Conservation (phyloP, 306 rosid species). For the Alnus rubra region DNA sequence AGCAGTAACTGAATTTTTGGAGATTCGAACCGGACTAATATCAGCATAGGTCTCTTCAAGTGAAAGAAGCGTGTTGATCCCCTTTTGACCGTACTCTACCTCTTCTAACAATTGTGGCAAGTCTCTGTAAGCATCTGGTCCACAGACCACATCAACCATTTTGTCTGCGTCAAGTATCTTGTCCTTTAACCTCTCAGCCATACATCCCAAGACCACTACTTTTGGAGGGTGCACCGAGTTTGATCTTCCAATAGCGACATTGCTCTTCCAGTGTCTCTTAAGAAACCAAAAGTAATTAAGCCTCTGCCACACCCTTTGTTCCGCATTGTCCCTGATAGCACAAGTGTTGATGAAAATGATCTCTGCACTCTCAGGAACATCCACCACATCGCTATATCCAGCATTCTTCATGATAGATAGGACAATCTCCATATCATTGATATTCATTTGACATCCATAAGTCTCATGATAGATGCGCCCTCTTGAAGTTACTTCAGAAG, state of each 20-base stretch:
- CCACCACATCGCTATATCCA: conserved; percentile 71
- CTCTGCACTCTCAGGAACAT: conserved; percentile 88
- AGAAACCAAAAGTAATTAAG: conserved; percentile 99
- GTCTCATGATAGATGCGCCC: conserved; percentile 96
- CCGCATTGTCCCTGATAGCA: conserved; percentile 97
- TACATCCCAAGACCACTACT: conserved; percentile 94
- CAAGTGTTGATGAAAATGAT: conserved; percentile 93
- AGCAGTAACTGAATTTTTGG: conserved; percentile 78
- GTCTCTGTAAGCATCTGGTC: conserved; percentile 97
- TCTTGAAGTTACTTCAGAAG: conserved; percentile 50
- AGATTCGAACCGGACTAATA: conserved; percentile 81
- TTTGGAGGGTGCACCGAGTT: conserved; percentile 76
- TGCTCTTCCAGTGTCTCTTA: conserved; percentile 89
- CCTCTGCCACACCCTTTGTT: conserved; percentile 97
- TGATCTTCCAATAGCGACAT: conserved; percentile 75
- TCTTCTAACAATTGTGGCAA: conserved; percentile 80
- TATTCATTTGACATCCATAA: conserved; percentile 97
- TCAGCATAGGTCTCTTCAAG: conserved; percentile 98
- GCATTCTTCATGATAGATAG: conserved; percentile 86
- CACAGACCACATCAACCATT: conserved; percentile 97
- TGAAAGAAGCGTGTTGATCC: conserved; percentile 93
- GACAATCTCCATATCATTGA: conserved; percentile 94
- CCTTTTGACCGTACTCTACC: conserved; percentile 91
- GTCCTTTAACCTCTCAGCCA: conserved; percentile 98
- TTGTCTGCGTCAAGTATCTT: conserved; percentile 89